These are phyloP conservation scores for Pleochaeta shiraiana DNA, from an alignment of 2,329 filamentous ascomycete species.

Conservation along the genomic window DNA sequence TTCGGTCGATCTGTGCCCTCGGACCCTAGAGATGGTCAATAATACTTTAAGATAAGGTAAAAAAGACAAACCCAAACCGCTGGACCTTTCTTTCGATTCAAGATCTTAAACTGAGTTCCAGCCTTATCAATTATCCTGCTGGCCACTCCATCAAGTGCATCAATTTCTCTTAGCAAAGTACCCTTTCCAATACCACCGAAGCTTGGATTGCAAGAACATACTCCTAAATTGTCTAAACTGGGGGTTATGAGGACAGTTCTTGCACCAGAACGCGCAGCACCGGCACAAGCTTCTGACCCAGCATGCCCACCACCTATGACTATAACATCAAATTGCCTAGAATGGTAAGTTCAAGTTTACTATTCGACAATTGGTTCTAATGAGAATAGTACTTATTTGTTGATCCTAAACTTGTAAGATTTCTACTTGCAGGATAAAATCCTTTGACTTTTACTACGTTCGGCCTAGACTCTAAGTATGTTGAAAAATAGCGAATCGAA, in stretches of 20 bases:
- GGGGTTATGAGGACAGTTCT: conserved; percentile 81
- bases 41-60: neutral
- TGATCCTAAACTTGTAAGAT: no score
- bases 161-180: conserved; percentile 85
- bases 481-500: no score
- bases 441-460: no score
- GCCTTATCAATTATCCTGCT: conserved; percentile 83
- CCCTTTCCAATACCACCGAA: conserved; percentile 98
- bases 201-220: conserved; percentile 92
- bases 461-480: no score
- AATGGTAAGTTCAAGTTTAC: no score
- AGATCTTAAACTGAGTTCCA: conserved; percentile 75
- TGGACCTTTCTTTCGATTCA: conserved; percentile 79
- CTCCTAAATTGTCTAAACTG: conserved; percentile 68
- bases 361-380: no score
- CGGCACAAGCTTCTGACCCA: conserved; percentile 80
- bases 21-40: conserved; percentile 34
- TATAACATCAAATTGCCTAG: conserved; percentile 54
- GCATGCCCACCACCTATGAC: conserved; percentile 95
- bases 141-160: conserved; percentile 79
- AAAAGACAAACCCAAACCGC: conserved; percentile 50
- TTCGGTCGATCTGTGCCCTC: conserved; percentile 83
- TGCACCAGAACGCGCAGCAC: conserved; percentile 72
- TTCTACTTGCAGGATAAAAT: no score
- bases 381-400: no score